Conservation (phyloP, 1,284 basidiomycete species). For the Rhodofomes roseus region DNA sequence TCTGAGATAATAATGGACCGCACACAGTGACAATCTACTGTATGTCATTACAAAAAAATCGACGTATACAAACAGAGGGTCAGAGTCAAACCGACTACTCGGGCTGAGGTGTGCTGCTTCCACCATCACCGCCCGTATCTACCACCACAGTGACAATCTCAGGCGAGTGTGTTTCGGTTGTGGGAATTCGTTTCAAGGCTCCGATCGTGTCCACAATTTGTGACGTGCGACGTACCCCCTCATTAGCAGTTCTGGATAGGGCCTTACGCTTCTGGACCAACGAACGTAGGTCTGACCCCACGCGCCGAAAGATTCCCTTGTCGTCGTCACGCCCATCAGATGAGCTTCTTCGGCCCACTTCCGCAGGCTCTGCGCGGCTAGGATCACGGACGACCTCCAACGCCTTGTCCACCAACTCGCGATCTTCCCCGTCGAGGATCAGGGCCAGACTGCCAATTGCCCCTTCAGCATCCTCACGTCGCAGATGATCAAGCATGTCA, state of each 20-base stretch:
- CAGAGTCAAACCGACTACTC: too few species aligned
- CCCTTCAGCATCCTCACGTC: neutral
- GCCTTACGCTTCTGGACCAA: neutral
- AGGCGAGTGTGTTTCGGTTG: too few species aligned
- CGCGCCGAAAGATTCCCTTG: neutral
- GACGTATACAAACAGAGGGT: too few species aligned
- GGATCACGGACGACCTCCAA: neutral
- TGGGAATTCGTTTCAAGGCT: too few species aligned
- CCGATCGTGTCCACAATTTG: neutral
- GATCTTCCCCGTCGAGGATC: neutral
- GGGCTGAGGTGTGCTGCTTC: too few species aligned
- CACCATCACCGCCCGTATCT: too few species aligned
- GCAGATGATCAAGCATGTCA: neutral
- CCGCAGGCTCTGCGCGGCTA: neutral
- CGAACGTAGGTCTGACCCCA: neutral
- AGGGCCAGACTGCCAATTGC: neutral
- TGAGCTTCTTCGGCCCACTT: neutral
- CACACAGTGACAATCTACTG: too few species aligned
- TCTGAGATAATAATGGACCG: too few species aligned
- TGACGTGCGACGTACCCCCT: neutral
- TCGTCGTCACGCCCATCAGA: neutral
- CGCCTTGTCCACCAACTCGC: neutral
- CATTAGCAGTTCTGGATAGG: neutral
- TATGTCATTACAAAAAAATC: too few species aligned
- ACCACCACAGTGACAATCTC: too few species aligned